Percentiles rank a stretch among this genome's conserved stretches.
Evolutionary conservation across 2,329 filamentous ascomycete species (phyloP).

Genomic region (Dendryphion nanum): DNA sequence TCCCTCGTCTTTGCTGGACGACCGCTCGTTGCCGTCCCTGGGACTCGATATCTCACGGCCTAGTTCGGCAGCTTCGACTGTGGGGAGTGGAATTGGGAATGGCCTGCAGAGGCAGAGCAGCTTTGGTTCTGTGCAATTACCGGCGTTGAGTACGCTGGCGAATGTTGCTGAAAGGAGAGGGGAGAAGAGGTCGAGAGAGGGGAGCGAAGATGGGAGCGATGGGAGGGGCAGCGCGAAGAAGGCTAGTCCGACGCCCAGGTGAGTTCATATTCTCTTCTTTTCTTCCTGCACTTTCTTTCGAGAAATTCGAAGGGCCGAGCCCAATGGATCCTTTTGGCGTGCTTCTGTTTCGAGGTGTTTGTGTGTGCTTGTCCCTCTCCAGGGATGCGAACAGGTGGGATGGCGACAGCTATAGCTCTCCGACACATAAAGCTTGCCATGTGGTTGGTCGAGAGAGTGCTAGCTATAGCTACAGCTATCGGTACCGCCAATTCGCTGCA

Average conservation of each 20-base stretch:
- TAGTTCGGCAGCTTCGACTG: constrained; percentile 53
- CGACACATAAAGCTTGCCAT: no score
- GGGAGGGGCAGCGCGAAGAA: constrained; percentile 21
- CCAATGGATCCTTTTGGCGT: no score
- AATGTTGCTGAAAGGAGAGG: constrained; percentile 53
- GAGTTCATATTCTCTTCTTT: constrained; percentile 13
- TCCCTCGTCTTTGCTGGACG: constrained; percentile 41
- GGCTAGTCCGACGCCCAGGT: constrained; percentile 30
- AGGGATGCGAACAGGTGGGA: no score
- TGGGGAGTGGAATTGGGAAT: constrained; percentile 43
- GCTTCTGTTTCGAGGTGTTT: no score
- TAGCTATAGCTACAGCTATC: no score
- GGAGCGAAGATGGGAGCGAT: constrained; percentile 17
- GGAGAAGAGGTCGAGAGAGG: background rate
- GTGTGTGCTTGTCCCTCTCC: no score
- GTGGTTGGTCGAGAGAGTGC: no score
- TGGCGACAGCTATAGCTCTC: no score
- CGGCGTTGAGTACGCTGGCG: constrained; percentile 59
- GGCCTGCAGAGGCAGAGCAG: constrained; percentile 32
- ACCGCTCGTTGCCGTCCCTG: constrained; percentile 48
- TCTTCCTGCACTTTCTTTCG: no score
- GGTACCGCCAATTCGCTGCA: no score
- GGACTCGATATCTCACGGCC: constrained; percentile 53
- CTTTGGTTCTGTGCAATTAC: constrained; percentile 48
- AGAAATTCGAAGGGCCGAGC: no score